Evolutionary conservation across 495 filamentous ascomycete species (phyloP), one percentile per base, ranked within the genome.

Genomic region (Acidiella bohemica): DNA sequence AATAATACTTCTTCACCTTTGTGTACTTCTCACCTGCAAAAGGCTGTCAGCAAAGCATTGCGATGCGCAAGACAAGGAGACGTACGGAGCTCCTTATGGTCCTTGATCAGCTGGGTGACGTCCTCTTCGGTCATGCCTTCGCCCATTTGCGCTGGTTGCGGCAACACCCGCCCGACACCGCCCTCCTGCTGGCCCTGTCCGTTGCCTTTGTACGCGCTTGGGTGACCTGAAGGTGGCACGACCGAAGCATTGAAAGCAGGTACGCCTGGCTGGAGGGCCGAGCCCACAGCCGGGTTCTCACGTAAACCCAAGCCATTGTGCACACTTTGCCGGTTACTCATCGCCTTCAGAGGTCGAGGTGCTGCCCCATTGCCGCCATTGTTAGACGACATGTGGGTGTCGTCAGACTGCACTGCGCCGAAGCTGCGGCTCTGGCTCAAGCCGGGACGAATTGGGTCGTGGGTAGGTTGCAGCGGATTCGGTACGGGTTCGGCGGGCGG

Each of bases 1-100:
- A 97, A 56, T 95, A 97, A 47, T 93, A 80, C 23, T 82, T 75
- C 65, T 97, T 97, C 36, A 97, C 90, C 58, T 95, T 95, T 61
- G 84, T 84, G 56, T 97, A 97, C 66, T 97, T 97, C 47, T 72
- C 74, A 57, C 84, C 87, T 95, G 53, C 22, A 13, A 29, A 11
- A 31, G 16, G 11, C 1, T 13, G 37, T 54, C 40, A 53, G 36
- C 11, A 19, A 4, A 37, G 12, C 0, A 24, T 6, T 5, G 3
- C n/a, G n/a, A n/a, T 25, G 21, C 6, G 36, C 36, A 11, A 11
- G 12, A 39, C 21, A 25, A 27, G 25, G 11, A 13, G 10, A 59
- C 60, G 53, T 50, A 63, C 60, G 51, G 6, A 63, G 50, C 23
- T 58, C 53, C 16, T 60, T 59, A 34, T 61, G 56, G 13, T 63